Base-by-base conservation (phyloP, 805 yeast species). In the Kazachstania taianensis region DNA sequence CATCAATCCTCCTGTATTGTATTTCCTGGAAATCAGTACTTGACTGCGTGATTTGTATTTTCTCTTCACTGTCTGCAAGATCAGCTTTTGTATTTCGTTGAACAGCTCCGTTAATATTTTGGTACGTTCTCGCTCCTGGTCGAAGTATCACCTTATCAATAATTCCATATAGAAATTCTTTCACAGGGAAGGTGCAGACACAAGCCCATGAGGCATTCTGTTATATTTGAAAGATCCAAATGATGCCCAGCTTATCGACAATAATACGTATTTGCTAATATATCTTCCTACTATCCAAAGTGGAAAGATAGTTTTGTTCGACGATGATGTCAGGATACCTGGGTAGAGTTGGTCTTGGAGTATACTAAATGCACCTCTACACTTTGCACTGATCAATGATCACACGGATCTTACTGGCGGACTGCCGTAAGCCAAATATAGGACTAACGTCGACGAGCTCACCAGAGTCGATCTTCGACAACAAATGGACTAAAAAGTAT, bases 331-430 rank as follows among this genome's bases (percentile, higher is more conserved):
- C 10, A 38, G 14, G 13, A 38, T 38, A 6, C 37, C 23, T 17
- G 6, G 41, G 24, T 14, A 34, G 37, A 2, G 33, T 38, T 7
- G 41, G 34, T 24, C 41, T 7, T 13, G 37, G 37, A 8, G 37
- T 33, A 22, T 28, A 38, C 10, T 24, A 30, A 4, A 38, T 5
- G n/a, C 33, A 20, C 13, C 16, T 17, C 20, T 38, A 32, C 3
- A 38, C 35, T 25, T 19, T 8, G 5, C 40, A 26, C 4, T 32
- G 22, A 25, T 37, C 40, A 3, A 34, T 38, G 14, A 33, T 17
- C 14, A 38, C 29, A 7, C 37, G 10, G 12, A 38, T 19, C 26
- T 37, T 32, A 8, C 9, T 20, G 7, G 24, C 24, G 7, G 24
- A 20, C 10, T 20, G 24, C 24, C 10, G 7, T 10, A 20, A 20